Percentiles rank a stretch among this genome's conserved stretches.
Evolutionary conservation across 306 rosid species (phyloP).

Genomic region (Glycyrrhiza uralensis): DNA sequence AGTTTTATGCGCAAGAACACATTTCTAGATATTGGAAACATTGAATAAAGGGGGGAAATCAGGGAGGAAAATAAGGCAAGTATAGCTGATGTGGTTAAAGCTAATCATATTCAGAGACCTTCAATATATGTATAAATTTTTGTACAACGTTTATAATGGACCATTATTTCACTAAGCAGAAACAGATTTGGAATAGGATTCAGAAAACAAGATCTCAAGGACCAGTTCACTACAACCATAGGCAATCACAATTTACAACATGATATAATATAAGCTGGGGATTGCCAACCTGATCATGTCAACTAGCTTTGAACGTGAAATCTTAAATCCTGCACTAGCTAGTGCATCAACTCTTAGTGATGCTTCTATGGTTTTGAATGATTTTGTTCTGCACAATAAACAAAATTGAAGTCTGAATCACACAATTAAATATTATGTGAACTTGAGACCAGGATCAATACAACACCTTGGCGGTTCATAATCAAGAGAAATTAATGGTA

Average conservation of each 20-base stretch:
- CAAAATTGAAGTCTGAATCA: background rate
- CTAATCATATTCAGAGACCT: background rate
- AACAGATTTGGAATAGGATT: background rate
- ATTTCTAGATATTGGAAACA: background rate
- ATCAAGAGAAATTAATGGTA: constrained; percentile 84
- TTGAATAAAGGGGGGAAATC: background rate
- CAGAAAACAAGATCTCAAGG: background rate
- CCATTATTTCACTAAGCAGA: background rate
- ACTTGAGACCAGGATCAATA: constrained; percentile 4
- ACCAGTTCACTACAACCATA: background rate
- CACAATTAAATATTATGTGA: background rate
- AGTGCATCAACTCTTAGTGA: constrained; percentile 89
- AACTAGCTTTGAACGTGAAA: constrained; percentile 90
- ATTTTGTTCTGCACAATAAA: constrained; percentile 59
- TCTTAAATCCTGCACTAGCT: constrained; percentile 93
- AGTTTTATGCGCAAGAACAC: background rate
- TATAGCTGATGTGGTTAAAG: background rate
- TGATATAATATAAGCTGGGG: background rate
- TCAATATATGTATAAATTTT: background rate
- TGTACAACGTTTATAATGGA: background rate
- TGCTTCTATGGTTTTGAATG: constrained; percentile 76
- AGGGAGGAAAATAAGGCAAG: background rate
- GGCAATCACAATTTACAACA: background rate
- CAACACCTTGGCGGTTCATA: constrained; percentile 87
- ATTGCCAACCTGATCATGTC: constrained; percentile 65